Evolutionary conservation across 2,329 filamentous ascomycete genomes (phyloP).

Genomic region (Paraphoma sp.): DNA sequence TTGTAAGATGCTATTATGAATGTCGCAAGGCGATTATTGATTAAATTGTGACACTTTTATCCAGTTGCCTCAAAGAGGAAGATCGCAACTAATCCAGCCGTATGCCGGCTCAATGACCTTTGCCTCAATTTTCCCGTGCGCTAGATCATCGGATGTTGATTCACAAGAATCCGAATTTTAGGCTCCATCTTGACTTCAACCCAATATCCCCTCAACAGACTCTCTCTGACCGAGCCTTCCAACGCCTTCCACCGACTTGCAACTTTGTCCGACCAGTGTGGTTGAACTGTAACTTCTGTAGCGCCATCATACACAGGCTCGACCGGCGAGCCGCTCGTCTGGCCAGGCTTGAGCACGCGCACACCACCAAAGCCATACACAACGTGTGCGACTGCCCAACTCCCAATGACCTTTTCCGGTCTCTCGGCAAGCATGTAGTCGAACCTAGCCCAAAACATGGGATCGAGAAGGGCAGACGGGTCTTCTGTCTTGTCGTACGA

Average conservation of each 20-base stretch:
- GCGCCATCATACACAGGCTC: slow-evolving; percentile 18
- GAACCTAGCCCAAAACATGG: slow-evolving; percentile 64
- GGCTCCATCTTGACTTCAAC: slow-evolving; percentile 61
- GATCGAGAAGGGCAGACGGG: slow-evolving; percentile 53
- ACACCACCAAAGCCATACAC: slow-evolving; percentile 61
- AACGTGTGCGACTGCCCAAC: slow-evolving; percentile 60
- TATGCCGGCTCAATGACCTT: too few species aligned
- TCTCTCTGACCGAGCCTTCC: slow-evolving; percentile 41
- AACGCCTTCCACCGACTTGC: slow-evolving; percentile 35
- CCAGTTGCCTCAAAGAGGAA: too few species aligned
- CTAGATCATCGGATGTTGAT: neutral
- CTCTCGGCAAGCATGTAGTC: slow-evolving; percentile 65
- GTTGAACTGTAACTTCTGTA: slow-evolving; percentile 19
- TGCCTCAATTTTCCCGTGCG: neutral
- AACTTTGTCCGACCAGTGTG: slow-evolving; percentile 22
- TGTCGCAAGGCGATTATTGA: neutral
- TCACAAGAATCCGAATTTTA: slow-evolving; percentile 58
- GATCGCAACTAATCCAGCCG: too few species aligned
- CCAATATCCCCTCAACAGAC: slow-evolving; percentile 61
- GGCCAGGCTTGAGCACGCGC: slow-evolving; percentile 54
- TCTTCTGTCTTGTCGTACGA: slow-evolving; percentile 68
- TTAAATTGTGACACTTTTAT: too few species aligned
- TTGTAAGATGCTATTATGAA: neutral
- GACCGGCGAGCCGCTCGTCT: slow-evolving; percentile 25
- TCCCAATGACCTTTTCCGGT: slow-evolving; percentile 55